These are phyloP conservation scores for Oryza brachyantha DNA, from an alignment of 176 grass and related monocot genomes.

Conservation along the genomic window DNA sequence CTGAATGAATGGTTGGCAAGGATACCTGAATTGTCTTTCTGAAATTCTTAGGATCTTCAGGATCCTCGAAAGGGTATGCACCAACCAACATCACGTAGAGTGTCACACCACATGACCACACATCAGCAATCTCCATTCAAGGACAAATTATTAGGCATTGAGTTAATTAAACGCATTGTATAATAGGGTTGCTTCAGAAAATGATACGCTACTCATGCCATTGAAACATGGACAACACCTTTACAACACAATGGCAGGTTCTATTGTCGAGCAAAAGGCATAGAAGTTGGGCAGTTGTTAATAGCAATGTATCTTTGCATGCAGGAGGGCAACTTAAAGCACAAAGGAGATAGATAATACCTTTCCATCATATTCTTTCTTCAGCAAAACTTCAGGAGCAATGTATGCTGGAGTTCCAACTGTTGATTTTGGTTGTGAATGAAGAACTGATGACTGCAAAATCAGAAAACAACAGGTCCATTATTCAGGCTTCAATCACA, in stretches of 20 bases:
- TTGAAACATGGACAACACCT: neutral
- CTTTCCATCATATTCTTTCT: conserved; percentile 76
- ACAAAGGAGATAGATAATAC: conserved; percentile 32
- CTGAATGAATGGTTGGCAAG: conserved; percentile 4
- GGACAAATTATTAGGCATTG: conserved; percentile 18
- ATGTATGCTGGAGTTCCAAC: conserved; percentile 79
- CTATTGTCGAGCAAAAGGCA: conserved; percentile 2
- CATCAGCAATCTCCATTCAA: conserved; percentile 62
- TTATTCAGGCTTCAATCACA: neutral
- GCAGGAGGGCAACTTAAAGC: conserved; percentile 1
- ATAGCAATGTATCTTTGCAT: neutral
- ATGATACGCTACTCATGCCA: neutral
- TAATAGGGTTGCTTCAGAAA: conserved; percentile 11
- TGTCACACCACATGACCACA: conserved; percentile 82
- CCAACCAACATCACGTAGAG: conserved; percentile 86
- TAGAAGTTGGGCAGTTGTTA: neutral
- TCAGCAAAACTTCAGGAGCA: conserved; percentile 63
- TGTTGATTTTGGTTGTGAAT: conserved; percentile 77
- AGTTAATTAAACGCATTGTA: neutral
- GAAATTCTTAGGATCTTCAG: conserved; percentile 66
- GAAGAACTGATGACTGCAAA: conserved; percentile 63
- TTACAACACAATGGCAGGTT: neutral
- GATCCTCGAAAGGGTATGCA: conserved; percentile 73
- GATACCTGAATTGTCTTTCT: conserved; percentile 64
- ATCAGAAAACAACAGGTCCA: neutral